These are phyloP conservation scores for Zygotorulaspora chibaensis DNA, from an alignment of 805 yeast species.

Conservation along the genomic window DNA sequence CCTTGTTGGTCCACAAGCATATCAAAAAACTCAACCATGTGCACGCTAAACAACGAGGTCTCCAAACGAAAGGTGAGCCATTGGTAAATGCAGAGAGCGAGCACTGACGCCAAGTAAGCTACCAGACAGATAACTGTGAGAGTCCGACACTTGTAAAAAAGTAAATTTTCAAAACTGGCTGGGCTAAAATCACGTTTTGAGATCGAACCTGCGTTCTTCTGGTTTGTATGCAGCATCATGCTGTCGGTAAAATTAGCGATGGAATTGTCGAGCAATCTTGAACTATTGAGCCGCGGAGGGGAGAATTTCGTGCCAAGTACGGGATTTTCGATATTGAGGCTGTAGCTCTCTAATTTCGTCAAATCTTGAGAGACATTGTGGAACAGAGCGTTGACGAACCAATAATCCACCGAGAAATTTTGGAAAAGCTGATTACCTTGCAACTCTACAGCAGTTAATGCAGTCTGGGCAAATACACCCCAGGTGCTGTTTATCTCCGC, in stretches of 20 bases:
- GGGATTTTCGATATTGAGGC: neutral
- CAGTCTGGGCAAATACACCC: conserved; percentile 9
- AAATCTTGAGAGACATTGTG: conserved; percentile 8
- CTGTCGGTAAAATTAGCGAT: neutral
- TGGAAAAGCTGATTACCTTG: neutral
- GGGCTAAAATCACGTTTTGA: neutral
- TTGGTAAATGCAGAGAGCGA: conserved; percentile 6
- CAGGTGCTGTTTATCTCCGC: conserved; percentile 14
- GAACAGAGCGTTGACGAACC: conserved; percentile 13
- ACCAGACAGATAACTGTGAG: conserved; percentile 3
- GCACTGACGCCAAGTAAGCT: conserved; percentile 3
- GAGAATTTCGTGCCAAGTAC: neutral
- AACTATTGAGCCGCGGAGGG: neutral
- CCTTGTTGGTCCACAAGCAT: neutral
- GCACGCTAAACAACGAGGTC: conserved; percentile 6
- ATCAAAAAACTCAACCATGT: conserved; percentile 3
- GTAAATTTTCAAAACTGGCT: neutral
- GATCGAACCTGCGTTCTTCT: neutral
- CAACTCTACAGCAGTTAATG: conserved; percentile 9
- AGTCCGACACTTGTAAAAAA: conserved; percentile 2
- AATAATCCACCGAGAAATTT: conserved; percentile 12
- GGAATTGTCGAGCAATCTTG: neutral
- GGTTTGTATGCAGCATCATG: neutral
- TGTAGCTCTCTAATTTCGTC: neutral
- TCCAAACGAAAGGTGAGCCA: conserved; percentile 8